Conservation (phyloP, 805 yeast genomes). For the Hanseniaspora taiwanica region DNA sequence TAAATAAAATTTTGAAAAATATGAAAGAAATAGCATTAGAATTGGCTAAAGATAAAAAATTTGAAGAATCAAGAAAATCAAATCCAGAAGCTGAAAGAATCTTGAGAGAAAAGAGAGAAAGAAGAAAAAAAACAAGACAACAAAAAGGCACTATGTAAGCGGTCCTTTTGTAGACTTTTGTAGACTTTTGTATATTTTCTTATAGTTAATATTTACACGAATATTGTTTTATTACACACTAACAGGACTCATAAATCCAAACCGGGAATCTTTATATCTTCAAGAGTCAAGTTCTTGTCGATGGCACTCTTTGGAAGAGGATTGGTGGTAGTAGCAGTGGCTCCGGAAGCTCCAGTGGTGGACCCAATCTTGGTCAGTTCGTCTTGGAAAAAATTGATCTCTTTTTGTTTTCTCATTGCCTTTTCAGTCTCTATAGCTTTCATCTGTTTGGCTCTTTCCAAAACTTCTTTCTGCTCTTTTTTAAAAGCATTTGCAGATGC, state of each 20-base stretch:
- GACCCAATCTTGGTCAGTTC: no score
- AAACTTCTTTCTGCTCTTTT: slow-evolving; percentile 3
- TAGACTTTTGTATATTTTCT: neutral
- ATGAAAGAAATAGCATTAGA: slow-evolving; percentile 56
- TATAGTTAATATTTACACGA: neutral
- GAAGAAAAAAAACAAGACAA: slow-evolving; percentile 24
- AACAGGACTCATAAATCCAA: slow-evolving; percentile 10
- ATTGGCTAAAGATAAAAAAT: slow-evolving; percentile 53
- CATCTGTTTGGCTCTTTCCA: neutral
- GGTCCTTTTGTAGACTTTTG: neutral
- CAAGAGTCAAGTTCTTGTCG: slow-evolving; percentile 13
- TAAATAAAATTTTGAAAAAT: slow-evolving; percentile 53
- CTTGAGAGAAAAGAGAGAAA: slow-evolving; percentile 68
- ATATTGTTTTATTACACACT: neutral
- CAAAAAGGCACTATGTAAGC: neutral
- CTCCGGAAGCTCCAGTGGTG: no score
- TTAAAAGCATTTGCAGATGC: neutral
- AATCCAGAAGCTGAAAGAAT: slow-evolving; percentile 68
- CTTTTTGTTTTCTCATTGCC: slow-evolving; percentile 1
- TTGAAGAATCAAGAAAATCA: slow-evolving; percentile 61
- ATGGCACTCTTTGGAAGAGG: slow-evolving; percentile 8
- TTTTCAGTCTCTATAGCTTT: slow-evolving; percentile 1
- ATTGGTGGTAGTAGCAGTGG: no score
- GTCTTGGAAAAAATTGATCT: neutral
- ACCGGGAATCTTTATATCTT: slow-evolving; percentile 20